Evolutionary conservation across 164 flowering plant genomes (phyloP), one percentile per base, ranked within the genome.

Genomic region (Piper betle): DNA sequence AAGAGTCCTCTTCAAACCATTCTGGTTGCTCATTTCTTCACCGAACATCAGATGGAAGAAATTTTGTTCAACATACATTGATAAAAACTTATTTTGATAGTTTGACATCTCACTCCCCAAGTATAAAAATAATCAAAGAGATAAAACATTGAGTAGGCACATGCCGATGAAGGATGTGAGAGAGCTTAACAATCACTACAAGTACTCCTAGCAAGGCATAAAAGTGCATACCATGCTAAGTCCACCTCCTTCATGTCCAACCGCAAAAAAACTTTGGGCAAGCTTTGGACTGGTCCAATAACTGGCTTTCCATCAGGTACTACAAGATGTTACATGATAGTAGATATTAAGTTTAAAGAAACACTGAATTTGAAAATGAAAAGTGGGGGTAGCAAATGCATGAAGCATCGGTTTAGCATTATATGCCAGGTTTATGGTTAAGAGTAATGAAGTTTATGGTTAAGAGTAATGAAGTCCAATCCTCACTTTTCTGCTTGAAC

Each of bases 181-280:
- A 42, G 46, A 46, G 33, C 33, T 25, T 25, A 25, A 25, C 33
- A 25, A 10, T 0, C 50, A 46, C 3, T 15, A 10, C 50, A 46
- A 46, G 50, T 15, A 46, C 15, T 46, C 15, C 15, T 2, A 10
- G 9, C 50, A 46, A 10, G 6, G 50, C 50, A 8, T 10, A 46
- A 10, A 15, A 10, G 10, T 46, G 50, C 50, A 46, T 46, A 92
- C 98, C 96, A 82, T 40, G 55, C 79, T 70, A 58, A 93, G 92
- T 39, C 99, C 99, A 66, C 67, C 81, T 67, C 99, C 99, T 80
- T 88, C 97, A 80, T 93, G 99, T 42, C 99, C 99, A 58, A 92
- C 71, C 46, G 99, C 97, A 65, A 93, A 71, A 61, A 78, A 61
- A 87, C 68, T 39, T 84, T 88, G 25, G 93, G 66, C 37, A 82